A percentile compares a stretch with the other conserved stretches of the same genome.
phyloP scores from a whole-genome alignment of 208 protist species.

The Hexamita inflata region DNA sequence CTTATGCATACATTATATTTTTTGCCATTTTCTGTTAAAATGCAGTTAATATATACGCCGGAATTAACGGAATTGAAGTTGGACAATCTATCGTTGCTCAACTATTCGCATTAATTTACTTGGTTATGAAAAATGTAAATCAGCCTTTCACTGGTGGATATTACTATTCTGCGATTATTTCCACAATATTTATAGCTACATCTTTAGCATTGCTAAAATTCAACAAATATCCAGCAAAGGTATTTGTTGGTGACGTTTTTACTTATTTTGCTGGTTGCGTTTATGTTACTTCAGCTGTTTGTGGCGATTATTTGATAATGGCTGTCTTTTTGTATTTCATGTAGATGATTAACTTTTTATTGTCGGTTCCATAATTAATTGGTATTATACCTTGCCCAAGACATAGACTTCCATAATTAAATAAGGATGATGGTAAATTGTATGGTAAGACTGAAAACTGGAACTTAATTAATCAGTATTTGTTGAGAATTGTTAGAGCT shows the following conservation, averaged over 20 bases:
- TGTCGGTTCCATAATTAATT: slow-evolving; percentile 87
- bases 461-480: slow-evolving; percentile 55
- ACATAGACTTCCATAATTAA: slow-evolving; percentile 65
- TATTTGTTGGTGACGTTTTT: slow-evolving; percentile 96
- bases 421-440: slow-evolving; percentile 50
- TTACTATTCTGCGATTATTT: slow-evolving; percentile 36
- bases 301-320: neutral
- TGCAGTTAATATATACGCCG: slow-evolving; percentile 97
- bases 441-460: slow-evolving; percentile 47
- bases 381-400: slow-evolving; percentile 75
- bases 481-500: too few relatives aligned
- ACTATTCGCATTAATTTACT: slow-evolving; percentile 63
- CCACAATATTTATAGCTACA: slow-evolving; percentile 11
- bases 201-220: slow-evolving; percentile 18
- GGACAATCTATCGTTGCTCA: slow-evolving; percentile 71
- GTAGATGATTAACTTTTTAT: slow-evolving; percentile 87
- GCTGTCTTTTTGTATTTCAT: slow-evolving; percentile 74
- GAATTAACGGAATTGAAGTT: slow-evolving; percentile 80
- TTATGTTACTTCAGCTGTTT: neutral
- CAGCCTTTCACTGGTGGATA: too few relatives aligned
- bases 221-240: slow-evolving; percentile 67
- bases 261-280: slow-evolving; percentile 83
- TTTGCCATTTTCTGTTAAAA: slow-evolving; percentile 90
- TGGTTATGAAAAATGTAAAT: too few relatives aligned
- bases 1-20: slow-evolving; percentile 9